phyloP scores from a whole-genome alignment of 495 filamentous ascomycete genomes.

The Parmelia sp. region DNA sequence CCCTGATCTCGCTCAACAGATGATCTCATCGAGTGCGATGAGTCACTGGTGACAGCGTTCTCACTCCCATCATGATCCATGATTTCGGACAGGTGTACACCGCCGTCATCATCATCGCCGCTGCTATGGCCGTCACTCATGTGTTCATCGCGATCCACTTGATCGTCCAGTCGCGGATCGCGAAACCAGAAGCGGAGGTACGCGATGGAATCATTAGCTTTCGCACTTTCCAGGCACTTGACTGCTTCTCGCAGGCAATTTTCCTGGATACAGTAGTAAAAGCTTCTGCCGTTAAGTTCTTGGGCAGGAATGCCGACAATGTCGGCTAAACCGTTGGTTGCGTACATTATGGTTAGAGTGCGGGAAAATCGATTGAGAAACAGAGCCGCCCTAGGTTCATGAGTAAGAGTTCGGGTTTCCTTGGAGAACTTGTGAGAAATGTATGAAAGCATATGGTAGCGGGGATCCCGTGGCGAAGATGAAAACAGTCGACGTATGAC shows the following conservation, averaged over 20 bases:
- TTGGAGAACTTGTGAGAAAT: slow-evolving; percentile 76
- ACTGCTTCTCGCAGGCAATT: slow-evolving; percentile 71
- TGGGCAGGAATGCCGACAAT: slow-evolving; percentile 65
- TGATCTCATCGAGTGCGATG: slow-evolving; percentile 22
- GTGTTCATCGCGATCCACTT: slow-evolving; percentile 23
- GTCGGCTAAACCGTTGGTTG: slow-evolving; percentile 64
- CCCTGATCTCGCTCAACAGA: slow-evolving; percentile 19
- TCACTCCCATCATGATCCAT: slow-evolving; percentile 26
- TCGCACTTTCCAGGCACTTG: slow-evolving; percentile 72
- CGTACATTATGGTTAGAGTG: slow-evolving; percentile 80
- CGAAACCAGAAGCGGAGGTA: slow-evolving; percentile 87
- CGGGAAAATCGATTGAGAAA: slow-evolving; percentile 85
- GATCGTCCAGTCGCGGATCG: slow-evolving; percentile 56
- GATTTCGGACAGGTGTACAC: slow-evolving; percentile 30
- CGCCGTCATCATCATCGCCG: slow-evolving; percentile 36
- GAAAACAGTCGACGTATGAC: slow-evolving; percentile 72
- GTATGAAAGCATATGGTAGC: slow-evolving; percentile 86
- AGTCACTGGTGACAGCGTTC: slow-evolving; percentile 21
- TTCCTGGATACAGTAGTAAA: slow-evolving; percentile 75
- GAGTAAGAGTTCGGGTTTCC: slow-evolving; percentile 49
- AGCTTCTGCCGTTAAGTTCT: slow-evolving; percentile 62
- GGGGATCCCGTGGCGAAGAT: slow-evolving; percentile 73
- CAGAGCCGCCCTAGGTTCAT: slow-evolving; percentile 76
- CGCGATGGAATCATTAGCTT: slow-evolving; percentile 89
- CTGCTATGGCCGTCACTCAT: slow-evolving; percentile 35